Percentiles rank a stretch among this genome's conserved stretches.
phyloP scores from a whole-genome alignment of 805 yeast species.

The Candida sakaeoensis region DNA sequence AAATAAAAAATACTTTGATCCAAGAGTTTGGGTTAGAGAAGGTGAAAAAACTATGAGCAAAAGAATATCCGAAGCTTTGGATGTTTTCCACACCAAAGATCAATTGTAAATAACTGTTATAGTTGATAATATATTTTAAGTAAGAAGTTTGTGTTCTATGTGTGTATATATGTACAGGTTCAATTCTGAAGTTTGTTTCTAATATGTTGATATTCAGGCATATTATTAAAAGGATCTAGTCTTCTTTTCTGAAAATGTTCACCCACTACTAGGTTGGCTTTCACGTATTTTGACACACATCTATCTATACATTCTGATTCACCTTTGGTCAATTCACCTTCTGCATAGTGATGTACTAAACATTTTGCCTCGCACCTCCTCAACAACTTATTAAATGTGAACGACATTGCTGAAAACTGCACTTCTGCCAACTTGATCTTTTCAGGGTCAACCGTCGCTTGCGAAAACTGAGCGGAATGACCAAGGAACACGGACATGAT shows the following conservation, averaged over 20 bases:
- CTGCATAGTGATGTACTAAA: constrained; percentile 81
- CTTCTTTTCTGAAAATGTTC: constrained; percentile 40
- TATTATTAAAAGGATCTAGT: constrained; percentile 40
- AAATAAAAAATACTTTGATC: constrained; percentile 99
- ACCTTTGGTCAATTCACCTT: constrained; percentile 79
- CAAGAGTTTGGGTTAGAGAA: constrained; percentile 99
- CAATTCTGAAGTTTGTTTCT: constrained; percentile 2
- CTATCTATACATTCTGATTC: constrained; percentile 80
- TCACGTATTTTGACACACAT: constrained; percentile 80
- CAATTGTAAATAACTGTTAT: constrained; percentile 53
- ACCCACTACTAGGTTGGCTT: constrained; percentile 64
- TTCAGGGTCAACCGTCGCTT: constrained; percentile 53
- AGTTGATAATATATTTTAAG: too few species aligned
- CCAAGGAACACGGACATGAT: constrained; percentile 65
- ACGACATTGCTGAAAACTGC: constrained; percentile 63
- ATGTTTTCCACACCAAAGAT: constrained; percentile 76
- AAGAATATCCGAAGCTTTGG: constrained; percentile 82
- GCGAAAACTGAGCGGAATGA: constrained; percentile 35
- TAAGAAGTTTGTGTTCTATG: not conserved
- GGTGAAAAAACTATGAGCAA: constrained; percentile 97
- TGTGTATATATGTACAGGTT: constrained; percentile 2
- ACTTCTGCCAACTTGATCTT: constrained; percentile 61
- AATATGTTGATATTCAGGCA: constrained; percentile 41
- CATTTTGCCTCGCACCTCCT: constrained; percentile 71
- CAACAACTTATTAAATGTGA: constrained; percentile 55